These are phyloP conservation scores for Claviceps capensis DNA, from an alignment of 2,329 filamentous ascomycete species.

Conservation along the genomic window DNA sequence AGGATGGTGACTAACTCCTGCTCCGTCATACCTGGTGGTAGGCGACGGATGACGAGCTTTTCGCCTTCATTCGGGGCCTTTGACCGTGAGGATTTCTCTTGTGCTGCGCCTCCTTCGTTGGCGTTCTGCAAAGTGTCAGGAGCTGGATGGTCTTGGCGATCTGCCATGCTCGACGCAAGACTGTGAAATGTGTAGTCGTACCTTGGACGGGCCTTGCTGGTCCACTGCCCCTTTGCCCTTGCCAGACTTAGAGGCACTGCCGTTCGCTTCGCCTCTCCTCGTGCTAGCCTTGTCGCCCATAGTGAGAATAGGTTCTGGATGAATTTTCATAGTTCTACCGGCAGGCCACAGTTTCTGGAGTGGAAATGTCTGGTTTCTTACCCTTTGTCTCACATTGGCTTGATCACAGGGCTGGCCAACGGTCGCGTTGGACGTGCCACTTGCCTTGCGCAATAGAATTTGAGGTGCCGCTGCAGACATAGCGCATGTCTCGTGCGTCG, in stretches of 20 bases:
- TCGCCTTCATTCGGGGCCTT: constrained; percentile 39
- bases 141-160: background rate
- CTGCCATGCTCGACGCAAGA: background rate
- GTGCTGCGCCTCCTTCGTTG: constrained; percentile 14
- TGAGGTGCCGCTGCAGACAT: constrained; percentile 24
- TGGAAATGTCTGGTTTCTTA: background rate
- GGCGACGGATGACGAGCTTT: constrained; percentile 72
- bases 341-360: background rate
- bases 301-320: background rate
- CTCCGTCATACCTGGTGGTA: constrained; percentile 75
- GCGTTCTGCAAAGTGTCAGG: constrained; percentile 5
- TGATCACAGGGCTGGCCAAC: constrained; percentile 10
- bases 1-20: constrained; percentile 59
- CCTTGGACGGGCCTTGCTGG: constrained; percentile 17
- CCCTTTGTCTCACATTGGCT: constrained; percentile 13
- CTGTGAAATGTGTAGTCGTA: constrained; percentile 6
- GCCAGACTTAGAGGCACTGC: constrained; percentile 11
- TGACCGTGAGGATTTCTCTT: constrained; percentile 15
- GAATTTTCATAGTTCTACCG: too few species aligned
- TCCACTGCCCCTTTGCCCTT: constrained; percentile 13
- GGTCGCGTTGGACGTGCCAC: constrained; percentile 15
- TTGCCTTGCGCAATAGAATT: constrained; percentile 22
- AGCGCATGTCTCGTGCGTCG: constrained; percentile 14
- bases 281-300: constrained; percentile 9
- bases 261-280: constrained; percentile 11